Conservation (phyloP, 75 land plant genomes). For the Isoetes taiwanensis region DNA sequence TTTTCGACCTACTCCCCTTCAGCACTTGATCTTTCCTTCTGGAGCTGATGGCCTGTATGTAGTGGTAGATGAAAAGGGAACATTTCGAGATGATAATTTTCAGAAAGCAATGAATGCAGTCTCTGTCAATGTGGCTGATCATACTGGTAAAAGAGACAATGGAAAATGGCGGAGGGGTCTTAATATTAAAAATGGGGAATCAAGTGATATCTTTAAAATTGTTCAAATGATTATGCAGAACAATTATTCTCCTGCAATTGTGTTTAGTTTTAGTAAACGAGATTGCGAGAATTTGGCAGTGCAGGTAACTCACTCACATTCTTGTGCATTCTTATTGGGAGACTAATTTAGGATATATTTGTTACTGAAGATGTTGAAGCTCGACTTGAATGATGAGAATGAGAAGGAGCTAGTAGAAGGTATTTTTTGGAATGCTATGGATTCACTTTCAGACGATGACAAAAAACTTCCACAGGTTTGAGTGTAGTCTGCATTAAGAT, state of each 20-base stretch:
- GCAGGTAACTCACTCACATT: constrained; percentile 89
- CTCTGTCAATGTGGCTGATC: constrained; percentile 33
- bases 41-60: constrained; percentile 86
- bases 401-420: constrained; percentile 78
- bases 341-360: too few relatives aligned
- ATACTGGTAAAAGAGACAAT: constrained; percentile 44
- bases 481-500: neutral
- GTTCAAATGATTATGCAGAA: constrained; percentile 91
- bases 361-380: constrained; percentile 66
- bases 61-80: constrained; percentile 91
- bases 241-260: constrained; percentile 94
- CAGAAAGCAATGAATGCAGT: constrained; percentile 94
- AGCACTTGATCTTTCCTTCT: constrained; percentile 89
- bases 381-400: constrained; percentile 82
- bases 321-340: too few relatives aligned
- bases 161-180: constrained; percentile 57
- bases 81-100: constrained; percentile 91
- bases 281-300: constrained; percentile 91
- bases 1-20: constrained; percentile 94
- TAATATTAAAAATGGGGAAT: constrained; percentile 43
- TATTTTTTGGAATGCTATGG: constrained; percentile 99
- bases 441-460: constrained; percentile 95
- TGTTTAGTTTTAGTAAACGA: constrained; percentile 98
- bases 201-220: constrained; percentile 93
- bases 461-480: constrained; percentile 93